phyloP scores from a whole-genome alignment of 2,329 filamentous ascomycete genomes.

The Alternaria conjuncta region DNA sequence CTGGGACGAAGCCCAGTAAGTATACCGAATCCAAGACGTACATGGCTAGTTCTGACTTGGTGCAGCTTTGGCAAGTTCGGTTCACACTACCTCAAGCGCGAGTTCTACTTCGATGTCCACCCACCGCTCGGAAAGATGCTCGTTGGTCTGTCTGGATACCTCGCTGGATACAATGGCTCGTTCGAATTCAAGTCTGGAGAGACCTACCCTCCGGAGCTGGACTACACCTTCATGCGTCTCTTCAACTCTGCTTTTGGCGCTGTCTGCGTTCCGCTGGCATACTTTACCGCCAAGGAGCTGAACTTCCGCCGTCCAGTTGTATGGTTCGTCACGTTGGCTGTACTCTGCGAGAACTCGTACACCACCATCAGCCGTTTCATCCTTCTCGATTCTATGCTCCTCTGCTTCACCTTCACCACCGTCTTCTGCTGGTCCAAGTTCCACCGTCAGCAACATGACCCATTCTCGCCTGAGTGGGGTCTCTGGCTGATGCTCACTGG shows the following conservation, averaged over 20 bases:
- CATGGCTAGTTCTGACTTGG: slow-evolving; percentile 26
- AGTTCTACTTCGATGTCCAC: slow-evolving; percentile 99
- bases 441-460: slow-evolving; percentile 82
- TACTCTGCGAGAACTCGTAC: slow-evolving; percentile 98
- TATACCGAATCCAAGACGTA: not conserved
- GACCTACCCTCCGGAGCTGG: slow-evolving; percentile 87
- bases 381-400: slow-evolving; percentile 95
- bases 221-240: slow-evolving; percentile 98
- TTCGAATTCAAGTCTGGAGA: slow-evolving; percentile 99
- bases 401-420: slow-evolving; percentile 98
- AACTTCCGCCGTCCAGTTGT: slow-evolving; percentile 85
- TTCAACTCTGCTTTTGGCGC: slow-evolving; percentile 97
- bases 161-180: slow-evolving; percentile 97
- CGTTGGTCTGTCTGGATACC: slow-evolving; percentile 91
- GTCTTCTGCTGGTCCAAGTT: slow-evolving; percentile 98
- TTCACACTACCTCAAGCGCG: slow-evolving; percentile 97
- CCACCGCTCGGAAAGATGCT: slow-evolving; percentile 98
- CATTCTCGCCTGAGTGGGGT: slow-evolving; percentile 92
- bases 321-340: slow-evolving; percentile 96
- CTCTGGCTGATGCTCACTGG: slow-evolving; percentile 93
- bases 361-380: slow-evolving; percentile 99
- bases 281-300: slow-evolving; percentile 91
- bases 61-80: slow-evolving; percentile 92
- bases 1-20: slow-evolving; percentile 79
- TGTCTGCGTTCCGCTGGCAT: slow-evolving; percentile 89